Base-by-base conservation (phyloP, 805 yeast genomes). In the Cyberlindnera meyerae region DNA sequence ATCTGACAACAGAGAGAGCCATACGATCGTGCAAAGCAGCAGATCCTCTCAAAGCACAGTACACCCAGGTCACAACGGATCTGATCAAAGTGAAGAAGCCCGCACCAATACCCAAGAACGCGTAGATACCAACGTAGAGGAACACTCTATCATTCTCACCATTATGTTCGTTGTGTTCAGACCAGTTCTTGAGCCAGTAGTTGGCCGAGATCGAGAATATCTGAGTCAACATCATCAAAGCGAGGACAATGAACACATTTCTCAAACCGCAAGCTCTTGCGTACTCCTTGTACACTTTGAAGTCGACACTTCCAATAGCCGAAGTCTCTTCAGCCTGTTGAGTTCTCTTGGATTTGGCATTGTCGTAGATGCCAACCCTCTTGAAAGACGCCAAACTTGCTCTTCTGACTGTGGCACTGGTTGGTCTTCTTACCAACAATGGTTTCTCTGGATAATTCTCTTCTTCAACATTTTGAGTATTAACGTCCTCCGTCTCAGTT, bases 181-280 rank as follows among this genome's bases (percentile, higher is more conserved):
- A 73, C 89, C 89, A 81, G 42, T 70, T 63, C 45, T 79, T 80
- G 47, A 81, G 63, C 80, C 85, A 78, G 52, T 75, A 75, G 52
- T 73, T 77, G 31, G 75, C 74, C 8, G 63, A 59, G 16, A 66
- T 48, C 14, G 60, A 57, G 31, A 60, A 52, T 11, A 71, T 55
- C 13, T 68, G 64, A 4, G 61, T 45, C 22, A 59, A 20, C 47
- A 66, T 47, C 53, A 68, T 44, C 28, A 58, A 43, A 30, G 58
- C 48, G 44, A 77, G 48, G 33, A 66, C 56, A 1, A 65, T 35
- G n/a, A 56, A n/a, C 18, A 71, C 71, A 24, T 82, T 81, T 1
- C 54, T 20, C 22, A 62, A 47, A 6, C 79, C 73, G 57, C 86
- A 79, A 1, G 88, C 82, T 40, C 69, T 66, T 5, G 74, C 69